Percentiles rank a stretch among this genome's conserved stretches.
Conservation (phyloP, 2,329 filamentous ascomycete species). For the Aspergillus fischeri region DNA sequence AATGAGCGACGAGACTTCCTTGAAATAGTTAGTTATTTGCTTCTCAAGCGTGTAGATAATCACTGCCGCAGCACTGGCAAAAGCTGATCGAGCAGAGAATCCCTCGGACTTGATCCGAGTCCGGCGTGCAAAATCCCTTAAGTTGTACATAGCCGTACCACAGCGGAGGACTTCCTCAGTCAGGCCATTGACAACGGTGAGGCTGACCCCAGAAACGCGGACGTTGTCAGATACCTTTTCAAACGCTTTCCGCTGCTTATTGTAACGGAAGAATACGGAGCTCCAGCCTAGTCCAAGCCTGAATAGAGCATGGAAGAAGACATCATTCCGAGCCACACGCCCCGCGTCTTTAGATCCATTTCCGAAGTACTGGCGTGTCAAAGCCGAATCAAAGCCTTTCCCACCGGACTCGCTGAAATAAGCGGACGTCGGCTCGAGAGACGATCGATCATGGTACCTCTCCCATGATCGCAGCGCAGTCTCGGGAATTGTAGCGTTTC, state of each 20-base stretch:
- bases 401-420: slow-evolving; percentile 44
- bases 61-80: slow-evolving; percentile 31
- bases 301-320: slow-evolving; percentile 39
- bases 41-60: slow-evolving; percentile 37
- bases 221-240: slow-evolving; percentile 41
- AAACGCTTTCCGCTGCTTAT: slow-evolving; percentile 33
- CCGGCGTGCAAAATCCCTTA: slow-evolving; percentile 33
- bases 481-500: slow-evolving; percentile 8
- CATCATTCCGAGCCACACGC: slow-evolving; percentile 32
- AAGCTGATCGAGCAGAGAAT: slow-evolving; percentile 31
- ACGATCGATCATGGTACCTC: slow-evolving; percentile 30
- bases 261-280: slow-evolving; percentile 42
- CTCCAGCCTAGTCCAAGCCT: slow-evolving; percentile 43
- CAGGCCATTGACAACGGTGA: slow-evolving; percentile 35
- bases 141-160: slow-evolving; percentile 34
- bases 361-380: slow-evolving; percentile 24
- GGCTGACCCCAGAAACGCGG: slow-evolving; percentile 49
- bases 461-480: slow-evolving; percentile 39
- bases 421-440: slow-evolving; percentile 31
- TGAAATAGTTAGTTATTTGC: slow-evolving; percentile 25
- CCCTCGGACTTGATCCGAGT: slow-evolving; percentile 22
- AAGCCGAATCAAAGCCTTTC: slow-evolving; percentile 36
- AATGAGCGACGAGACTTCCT: slow-evolving; percentile 29
- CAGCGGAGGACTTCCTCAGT: slow-evolving; percentile 30
- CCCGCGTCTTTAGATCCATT: slow-evolving; percentile 20